A percentile compares a stretch with the other conserved stretches of the same genome.
These are phyloP conservation scores for Chytriomyces sp. DNA, from an alignment of 192 early-diverging fungal species.

Conservation along the genomic window DNA sequence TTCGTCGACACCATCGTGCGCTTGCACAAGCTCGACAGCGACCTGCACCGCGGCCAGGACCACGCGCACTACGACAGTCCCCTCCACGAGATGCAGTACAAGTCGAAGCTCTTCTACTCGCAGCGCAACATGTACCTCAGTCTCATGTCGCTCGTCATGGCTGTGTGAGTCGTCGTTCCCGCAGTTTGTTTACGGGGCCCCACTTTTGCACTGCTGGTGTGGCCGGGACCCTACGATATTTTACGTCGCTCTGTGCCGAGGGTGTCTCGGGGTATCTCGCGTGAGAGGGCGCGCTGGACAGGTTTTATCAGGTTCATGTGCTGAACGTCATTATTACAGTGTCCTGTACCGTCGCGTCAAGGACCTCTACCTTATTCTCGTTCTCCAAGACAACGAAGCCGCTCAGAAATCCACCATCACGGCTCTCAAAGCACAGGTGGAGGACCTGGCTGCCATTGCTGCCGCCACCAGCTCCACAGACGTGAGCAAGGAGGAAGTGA, in stretches of 20 bases:
- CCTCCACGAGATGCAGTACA: conserved; percentile 34
- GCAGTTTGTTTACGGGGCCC: neutral
- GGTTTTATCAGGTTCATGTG: too few species aligned
- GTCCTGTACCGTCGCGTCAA: conserved; percentile 51
- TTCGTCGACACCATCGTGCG: conserved; percentile 48
- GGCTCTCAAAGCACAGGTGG: conserved; percentile 21
- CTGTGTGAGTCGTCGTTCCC: conserved; percentile 37
- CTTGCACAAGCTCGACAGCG: conserved; percentile 38
- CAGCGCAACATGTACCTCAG: conserved; percentile 55
- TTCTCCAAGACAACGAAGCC: conserved; percentile 11
- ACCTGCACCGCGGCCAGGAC: conserved; percentile 12
- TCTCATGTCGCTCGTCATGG: conserved; percentile 52
- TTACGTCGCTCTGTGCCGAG: too few species aligned
- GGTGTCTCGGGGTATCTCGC: too few species aligned
- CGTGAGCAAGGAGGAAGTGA: neutral
- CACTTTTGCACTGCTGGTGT: neutral
- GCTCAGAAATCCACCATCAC: conserved; percentile 12
- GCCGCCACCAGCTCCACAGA: neutral
- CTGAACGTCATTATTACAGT: conserved; percentile 8
- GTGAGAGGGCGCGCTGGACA: too few species aligned
- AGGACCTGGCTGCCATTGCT: conserved; percentile 6
- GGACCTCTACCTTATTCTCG: conserved; percentile 45
- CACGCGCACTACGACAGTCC: conserved; percentile 17
- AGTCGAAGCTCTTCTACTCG: conserved; percentile 48
- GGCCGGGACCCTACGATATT: too few species aligned